Evolutionary conservation across 2,329 filamentous ascomycete species (phyloP).

Genomic region (Pestalotiopsis sp.): DNA sequence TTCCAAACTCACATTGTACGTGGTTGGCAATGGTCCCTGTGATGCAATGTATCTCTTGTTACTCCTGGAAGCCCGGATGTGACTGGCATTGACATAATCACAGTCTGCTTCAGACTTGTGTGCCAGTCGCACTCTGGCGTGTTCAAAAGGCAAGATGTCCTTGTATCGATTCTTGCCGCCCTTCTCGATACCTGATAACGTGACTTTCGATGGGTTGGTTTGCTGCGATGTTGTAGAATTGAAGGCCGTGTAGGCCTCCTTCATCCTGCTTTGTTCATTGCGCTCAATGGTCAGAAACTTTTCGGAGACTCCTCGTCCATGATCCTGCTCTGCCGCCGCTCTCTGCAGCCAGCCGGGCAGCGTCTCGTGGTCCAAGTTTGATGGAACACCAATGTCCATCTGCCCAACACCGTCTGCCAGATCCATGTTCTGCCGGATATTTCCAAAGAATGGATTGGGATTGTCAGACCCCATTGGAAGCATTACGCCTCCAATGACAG

Average conservation of each 20-base stretch:
- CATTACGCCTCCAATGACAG: constrained; percentile 86
- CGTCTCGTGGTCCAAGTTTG: constrained; percentile 46
- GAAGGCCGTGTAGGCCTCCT: constrained; percentile 66
- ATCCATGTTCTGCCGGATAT: constrained; percentile 96
- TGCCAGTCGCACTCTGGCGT: constrained; percentile 81
- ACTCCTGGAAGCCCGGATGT: constrained; percentile 77
- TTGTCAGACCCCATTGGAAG: constrained; percentile 72
- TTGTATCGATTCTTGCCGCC: constrained; percentile 97
- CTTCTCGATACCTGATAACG: constrained; percentile 91
- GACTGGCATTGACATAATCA: constrained; percentile 95
- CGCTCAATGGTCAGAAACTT: constrained; percentile 85
- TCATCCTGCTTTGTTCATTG: constrained; percentile 90
- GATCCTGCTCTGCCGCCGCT: constrained; percentile 67
- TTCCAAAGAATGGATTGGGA: constrained; percentile 89
- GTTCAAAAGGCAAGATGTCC: constrained; percentile 95
- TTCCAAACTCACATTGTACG: constrained; percentile 72
- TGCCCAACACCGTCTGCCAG: constrained; percentile 91
- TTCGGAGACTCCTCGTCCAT: constrained; percentile 79
- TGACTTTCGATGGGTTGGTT: constrained; percentile 48
- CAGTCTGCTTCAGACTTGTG: constrained; percentile 69
- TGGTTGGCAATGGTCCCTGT: constrained; percentile 89
- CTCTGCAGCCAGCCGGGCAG: constrained; percentile 79
- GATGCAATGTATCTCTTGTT: constrained; percentile 95
- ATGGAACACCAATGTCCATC: constrained; percentile 57
- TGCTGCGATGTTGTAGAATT: constrained; percentile 40